Evolutionary conservation across 306 rosid genomes (phyloP).

Genomic region (Cercis canadensis): DNA sequence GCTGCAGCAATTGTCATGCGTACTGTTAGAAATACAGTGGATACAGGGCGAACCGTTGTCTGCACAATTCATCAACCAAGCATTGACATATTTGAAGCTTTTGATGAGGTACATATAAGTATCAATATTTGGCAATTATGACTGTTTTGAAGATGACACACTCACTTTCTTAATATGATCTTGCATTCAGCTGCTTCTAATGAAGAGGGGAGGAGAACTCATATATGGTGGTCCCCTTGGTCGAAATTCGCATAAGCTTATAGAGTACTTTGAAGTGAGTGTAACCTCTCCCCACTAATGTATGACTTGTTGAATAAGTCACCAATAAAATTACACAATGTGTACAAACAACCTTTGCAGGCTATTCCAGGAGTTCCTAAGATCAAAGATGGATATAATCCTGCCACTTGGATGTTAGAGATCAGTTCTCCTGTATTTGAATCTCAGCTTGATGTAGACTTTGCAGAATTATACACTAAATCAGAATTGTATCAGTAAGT

Average conservation of each 20-base stretch:
- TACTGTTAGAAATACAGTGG: neutral
- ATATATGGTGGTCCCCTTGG: constrained; percentile 46
- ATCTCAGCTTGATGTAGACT: constrained; percentile 35
- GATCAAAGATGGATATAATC: constrained; percentile 47
- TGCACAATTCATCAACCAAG: constrained; percentile 4
- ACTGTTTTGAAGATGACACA: neutral
- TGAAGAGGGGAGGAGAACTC: constrained; percentile 44
- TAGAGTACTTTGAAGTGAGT: constrained; percentile 47
- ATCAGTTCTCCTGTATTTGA: constrained; percentile 28
- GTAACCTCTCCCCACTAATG: neutral
- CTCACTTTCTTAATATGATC: neutral
- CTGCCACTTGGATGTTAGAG: constrained; percentile 54
- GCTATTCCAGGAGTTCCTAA: constrained; percentile 41
- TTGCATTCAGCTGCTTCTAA: constrained; percentile 34
- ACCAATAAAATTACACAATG: too few relatives aligned
- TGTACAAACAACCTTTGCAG: neutral
- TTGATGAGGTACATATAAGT: neutral
- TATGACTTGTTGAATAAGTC: too few relatives aligned
- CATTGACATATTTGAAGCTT: neutral
- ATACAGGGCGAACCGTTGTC: neutral
- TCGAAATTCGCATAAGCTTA: constrained; percentile 40
- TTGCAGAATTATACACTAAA: constrained; percentile 13
- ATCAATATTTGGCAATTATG: neutral
- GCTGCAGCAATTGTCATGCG: neutral
- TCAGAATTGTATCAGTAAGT: constrained; percentile 12